A percentile compares a stretch with the other conserved stretches of the same genome.
These are phyloP conservation scores for Carex littledalei DNA, from an alignment of 176 grass and related monocot genomes.

Conservation along the genomic window DNA sequence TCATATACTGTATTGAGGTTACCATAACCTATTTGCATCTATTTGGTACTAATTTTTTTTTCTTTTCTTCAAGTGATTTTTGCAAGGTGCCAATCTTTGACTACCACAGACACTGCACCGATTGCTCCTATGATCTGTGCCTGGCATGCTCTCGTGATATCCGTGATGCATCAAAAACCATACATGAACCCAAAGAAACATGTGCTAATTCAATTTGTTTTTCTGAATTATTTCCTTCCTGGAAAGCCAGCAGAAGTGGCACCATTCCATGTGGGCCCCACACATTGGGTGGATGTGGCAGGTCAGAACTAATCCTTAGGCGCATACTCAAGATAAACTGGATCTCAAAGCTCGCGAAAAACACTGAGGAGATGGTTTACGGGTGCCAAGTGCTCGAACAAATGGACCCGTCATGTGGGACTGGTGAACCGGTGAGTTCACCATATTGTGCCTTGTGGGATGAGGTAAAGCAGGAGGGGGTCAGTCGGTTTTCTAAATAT, in stretches of 20 bases:
- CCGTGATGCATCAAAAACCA: constrained; percentile 39
- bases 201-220: constrained; percentile 49
- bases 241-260: constrained; percentile 70
- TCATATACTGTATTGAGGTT: background rate
- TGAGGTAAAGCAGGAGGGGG: constrained; percentile 59
- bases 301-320: constrained; percentile 74
- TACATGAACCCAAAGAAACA: constrained; percentile 30
- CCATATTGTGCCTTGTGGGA: constrained; percentile 53
- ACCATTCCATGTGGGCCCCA: constrained; percentile 62
- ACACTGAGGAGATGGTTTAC: constrained; percentile 84
- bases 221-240: constrained; percentile 64
- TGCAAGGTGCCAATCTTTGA: constrained; percentile 88
- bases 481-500: constrained; percentile 69
- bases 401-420: constrained; percentile 34
- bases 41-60: constrained; percentile 14
- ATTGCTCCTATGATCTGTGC: constrained; percentile 83
- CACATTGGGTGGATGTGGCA: constrained; percentile 70
- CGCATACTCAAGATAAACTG: constrained; percentile 99
- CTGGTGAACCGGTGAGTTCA: constrained; percentile 28
- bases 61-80: constrained; percentile 59
- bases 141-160: constrained; percentile 80
- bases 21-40: background rate
- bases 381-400: constrained; percentile 67
- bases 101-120: constrained; percentile 86
- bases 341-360: constrained; percentile 85